phyloP scores from a whole-genome alignment of 768 basidiomycete species.

The Brasilioporus rufonigricans region DNA sequence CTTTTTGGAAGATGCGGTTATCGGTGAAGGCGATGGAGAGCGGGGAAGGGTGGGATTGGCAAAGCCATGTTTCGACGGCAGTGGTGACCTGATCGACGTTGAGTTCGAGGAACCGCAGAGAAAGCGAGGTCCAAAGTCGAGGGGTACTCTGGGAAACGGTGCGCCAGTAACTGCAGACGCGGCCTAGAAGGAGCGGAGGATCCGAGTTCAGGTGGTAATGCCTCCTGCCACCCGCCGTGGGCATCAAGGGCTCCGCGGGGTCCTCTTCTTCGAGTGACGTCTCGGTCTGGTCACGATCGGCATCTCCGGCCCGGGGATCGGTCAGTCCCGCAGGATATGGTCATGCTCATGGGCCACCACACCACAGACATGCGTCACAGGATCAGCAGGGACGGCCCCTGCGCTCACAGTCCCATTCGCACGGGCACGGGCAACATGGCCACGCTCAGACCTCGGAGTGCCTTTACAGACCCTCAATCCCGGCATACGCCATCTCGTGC shows the following conservation, averaged over 20 bases:
- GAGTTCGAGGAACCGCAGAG: conserved; percentile 22
- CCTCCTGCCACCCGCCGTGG: conserved; percentile 3
- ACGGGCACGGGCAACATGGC: conserved; percentile 3
- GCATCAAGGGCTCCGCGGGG: conserved; percentile 16
- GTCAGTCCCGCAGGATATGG: conserved; percentile 7
- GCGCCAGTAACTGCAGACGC: conserved; percentile 29
- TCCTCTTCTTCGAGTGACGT: conserved; percentile 24
- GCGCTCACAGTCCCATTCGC: neutral
- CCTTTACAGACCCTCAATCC: conserved; percentile 31
- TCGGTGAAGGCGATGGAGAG: conserved; percentile 27
- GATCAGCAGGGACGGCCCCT: conserved; percentile 20
- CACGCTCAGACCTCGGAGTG: conserved; percentile 22
- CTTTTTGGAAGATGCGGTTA: conserved; percentile 25
- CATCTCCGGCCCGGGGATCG: conserved; percentile 22
- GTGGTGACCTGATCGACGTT: conserved; percentile 15
- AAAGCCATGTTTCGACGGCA: conserved; percentile 25
- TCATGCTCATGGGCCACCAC: conserved; percentile 9
- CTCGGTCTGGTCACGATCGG: conserved; percentile 27
- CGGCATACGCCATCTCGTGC: conserved; percentile 32
- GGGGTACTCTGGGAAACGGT: conserved; percentile 12
- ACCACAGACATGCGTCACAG: conserved; percentile 16
- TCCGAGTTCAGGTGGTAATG: too few species aligned
- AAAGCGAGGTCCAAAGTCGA: conserved; percentile 27
- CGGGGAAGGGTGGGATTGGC: conserved; percentile 17
- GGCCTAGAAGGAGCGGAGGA: conserved; percentile 25